Conservation (phyloP, 2,329 filamentous ascomycete species). For the Teratosphaeria gauchensis region DNA sequence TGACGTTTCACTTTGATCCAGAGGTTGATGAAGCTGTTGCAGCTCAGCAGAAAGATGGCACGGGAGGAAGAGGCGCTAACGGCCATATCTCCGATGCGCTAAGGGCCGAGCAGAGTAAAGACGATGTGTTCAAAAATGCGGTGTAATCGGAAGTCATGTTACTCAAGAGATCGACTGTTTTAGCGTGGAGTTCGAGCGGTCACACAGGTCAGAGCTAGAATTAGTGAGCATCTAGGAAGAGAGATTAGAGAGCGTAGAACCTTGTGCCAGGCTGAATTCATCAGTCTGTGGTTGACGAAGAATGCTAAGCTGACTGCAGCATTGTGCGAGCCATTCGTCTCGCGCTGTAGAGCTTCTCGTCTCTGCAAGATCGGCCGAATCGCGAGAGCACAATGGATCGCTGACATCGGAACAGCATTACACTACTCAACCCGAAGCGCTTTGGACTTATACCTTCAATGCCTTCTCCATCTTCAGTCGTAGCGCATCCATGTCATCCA, state of each 20-base stretch:
- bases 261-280: too few species aligned
- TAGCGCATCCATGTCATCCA: constrained; percentile 1
- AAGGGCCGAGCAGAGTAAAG: constrained; percentile 18
- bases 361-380: too few species aligned
- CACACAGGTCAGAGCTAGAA: too few species aligned
- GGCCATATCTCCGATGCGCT: constrained; percentile 31
- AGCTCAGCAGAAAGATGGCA: constrained; percentile 30
- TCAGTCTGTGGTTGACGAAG: too few species aligned
- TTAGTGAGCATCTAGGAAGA: too few species aligned
- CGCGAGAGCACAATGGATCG: too few species aligned
- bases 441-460: not conserved
- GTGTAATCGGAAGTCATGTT: constrained; percentile 16
- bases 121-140: constrained; percentile 22
- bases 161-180: too few species aligned
- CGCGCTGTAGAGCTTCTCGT: too few species aligned
- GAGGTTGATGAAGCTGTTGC: constrained; percentile 38
- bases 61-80: constrained; percentile 34
- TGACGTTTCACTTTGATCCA: constrained; percentile 12
- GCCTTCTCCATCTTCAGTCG: not conserved
- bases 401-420: not conserved
- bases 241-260: too few species aligned
- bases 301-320: too few species aligned
- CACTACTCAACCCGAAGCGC: not conserved
- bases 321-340: too few species aligned
- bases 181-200: too few species aligned